Base-by-base conservation (phyloP, 257 asterid genomes). In the Penstemon barbatus region DNA sequence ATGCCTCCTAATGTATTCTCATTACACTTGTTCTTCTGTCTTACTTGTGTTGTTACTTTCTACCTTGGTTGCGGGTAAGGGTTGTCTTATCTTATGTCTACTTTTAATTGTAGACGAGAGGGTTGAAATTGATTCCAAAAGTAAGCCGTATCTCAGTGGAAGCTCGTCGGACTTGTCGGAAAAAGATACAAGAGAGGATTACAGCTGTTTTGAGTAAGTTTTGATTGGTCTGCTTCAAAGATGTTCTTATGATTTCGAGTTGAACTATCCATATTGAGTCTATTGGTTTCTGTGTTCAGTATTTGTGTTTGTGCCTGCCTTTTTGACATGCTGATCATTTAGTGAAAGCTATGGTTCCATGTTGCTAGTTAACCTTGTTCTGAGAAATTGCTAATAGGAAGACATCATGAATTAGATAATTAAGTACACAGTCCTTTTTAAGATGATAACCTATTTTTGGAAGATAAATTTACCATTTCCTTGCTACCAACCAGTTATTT, bases 131-230 rank as follows among this genome's bases (percentile, higher is more conserved):
- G 87, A 69, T 91, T 77, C 96, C 97, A 25, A 85, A 84, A 77
- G 72, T 76, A 33, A 71, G 12, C 33, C 86, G 93, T 41, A 65
- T 59, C 42, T 62, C 83, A 76, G 62, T 91, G 75, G 86, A 86
- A 79, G 83, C 65, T 80, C 89, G 81, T 44, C 84, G 96, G 51
- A 78, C 79, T 64, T 89, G 87, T 77, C 87, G 95, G 72, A 82
- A 83, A 80, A 91, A 84, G 89, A 89, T 91, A 75, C 90, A 89
- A 0, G 96, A 91, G 79, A 89, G 99, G 80, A 85, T 94, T 53
- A 72, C 50, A 3, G 90, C 92, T 68, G 75, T 94, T 80, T 79
- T 68, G 39, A 91, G 99, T 89, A 74, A 76, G 83, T 63, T 10
- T 46, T 13, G 46, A 68, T 62, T 68, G n/a, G 25, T 45, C 48